These are phyloP conservation scores for Thyridium curvatum DNA, from an alignment of 2,329 filamentous ascomycete species.

Conservation along the genomic window DNA sequence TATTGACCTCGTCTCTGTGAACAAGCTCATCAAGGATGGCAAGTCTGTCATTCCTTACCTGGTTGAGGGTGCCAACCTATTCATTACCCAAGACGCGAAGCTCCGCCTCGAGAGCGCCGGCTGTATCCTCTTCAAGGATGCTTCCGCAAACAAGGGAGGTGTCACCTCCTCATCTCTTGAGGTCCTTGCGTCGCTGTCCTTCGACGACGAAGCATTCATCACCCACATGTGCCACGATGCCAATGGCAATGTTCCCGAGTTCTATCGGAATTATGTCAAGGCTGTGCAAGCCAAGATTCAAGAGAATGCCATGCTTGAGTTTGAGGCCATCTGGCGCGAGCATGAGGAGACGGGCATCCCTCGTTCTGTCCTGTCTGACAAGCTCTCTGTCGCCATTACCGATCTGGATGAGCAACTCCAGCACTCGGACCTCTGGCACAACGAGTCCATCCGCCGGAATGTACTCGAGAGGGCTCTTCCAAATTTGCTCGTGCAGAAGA, in stretches of 20 bases:
- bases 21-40: conserved; percentile 82
- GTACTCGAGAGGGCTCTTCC: conserved; percentile 84
- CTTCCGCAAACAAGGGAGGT: conserved; percentile 96
- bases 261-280: conserved; percentile 91
- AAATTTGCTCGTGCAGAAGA: conserved; percentile 75
- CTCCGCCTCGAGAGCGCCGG: conserved; percentile 91
- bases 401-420: conserved; percentile 94
- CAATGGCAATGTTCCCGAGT: conserved; percentile 68
- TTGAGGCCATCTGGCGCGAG: conserved; percentile 97
- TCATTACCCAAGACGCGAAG: conserved; percentile 98
- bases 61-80: conserved; percentile 90
- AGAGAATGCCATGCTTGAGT: conserved; percentile 87
- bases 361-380: conserved; percentile 85
- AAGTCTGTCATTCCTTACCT: conserved; percentile 88
- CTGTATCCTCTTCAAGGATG: conserved; percentile 94
- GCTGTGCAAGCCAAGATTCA: conserved; percentile 87
- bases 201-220: conserved; percentile 82
- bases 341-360: conserved; percentile 73
- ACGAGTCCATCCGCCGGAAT: conserved; percentile 67
- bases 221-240: conserved; percentile 87
- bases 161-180: conserved; percentile 96
- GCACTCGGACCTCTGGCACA: conserved; percentile 84
- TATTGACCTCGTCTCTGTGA: conserved; percentile 84
- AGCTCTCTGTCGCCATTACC: conserved; percentile 88
- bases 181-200: conserved; percentile 88